These are phyloP conservation scores for Aspergillus sclerotiicarbonarius DNA, from an alignment of 495 filamentous ascomycete species.

Conservation along the genomic window DNA sequence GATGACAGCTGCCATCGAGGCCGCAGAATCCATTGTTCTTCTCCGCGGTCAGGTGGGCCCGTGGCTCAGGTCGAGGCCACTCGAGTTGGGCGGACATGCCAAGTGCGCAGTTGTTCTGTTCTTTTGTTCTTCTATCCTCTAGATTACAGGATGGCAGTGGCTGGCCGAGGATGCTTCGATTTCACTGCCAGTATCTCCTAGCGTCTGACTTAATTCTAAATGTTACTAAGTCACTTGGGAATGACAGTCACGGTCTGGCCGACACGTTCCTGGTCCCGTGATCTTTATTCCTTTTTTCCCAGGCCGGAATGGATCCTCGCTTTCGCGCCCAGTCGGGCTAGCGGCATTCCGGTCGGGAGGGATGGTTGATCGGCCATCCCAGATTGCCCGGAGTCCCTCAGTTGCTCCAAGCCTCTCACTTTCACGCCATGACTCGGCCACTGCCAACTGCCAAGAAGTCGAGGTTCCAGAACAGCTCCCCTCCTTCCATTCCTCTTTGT, in stretches of 20 bases:
- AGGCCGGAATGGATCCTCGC: constrained; percentile 9
- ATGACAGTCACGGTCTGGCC: not conserved
- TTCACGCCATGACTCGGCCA: no score
- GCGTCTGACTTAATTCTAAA: no score
- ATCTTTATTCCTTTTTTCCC: not conserved
- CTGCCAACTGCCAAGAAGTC: no score
- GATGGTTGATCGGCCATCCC: constrained; percentile 2
- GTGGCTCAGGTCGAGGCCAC: constrained; percentile 3
- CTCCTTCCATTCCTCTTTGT: not conserved
- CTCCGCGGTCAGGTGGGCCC: constrained; percentile 4
- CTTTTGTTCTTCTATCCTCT: no score
- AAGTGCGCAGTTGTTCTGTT: no score
- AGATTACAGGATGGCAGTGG: no score
- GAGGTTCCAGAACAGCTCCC: no score
- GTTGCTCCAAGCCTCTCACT: no score
- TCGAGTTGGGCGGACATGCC: constrained; percentile 14
- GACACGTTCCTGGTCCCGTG: not conserved
- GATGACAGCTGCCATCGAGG: not conserved
- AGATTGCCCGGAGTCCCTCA: no score
- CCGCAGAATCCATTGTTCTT: constrained; percentile 19
- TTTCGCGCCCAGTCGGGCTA: not conserved
- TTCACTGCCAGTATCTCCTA: no score
- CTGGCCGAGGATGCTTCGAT: no score
- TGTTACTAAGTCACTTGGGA: no score
- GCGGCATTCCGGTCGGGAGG: constrained; percentile 3